These are phyloP conservation scores for Achlya hypogyna DNA, from an alignment of 352 stramenopile species.

Conservation along the genomic window DNA sequence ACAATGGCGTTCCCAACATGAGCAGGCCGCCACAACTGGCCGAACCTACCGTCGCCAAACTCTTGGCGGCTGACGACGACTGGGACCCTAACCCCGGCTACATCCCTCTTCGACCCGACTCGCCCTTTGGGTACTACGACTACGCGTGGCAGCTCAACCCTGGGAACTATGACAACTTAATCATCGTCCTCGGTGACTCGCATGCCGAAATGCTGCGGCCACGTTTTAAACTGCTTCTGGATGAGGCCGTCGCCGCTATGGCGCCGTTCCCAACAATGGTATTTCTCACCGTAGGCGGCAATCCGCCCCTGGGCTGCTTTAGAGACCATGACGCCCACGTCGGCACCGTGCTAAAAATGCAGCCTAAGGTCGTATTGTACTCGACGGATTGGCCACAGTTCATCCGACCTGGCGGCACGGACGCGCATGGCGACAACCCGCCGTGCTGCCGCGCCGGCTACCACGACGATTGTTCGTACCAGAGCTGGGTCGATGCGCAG, in stretches of 20 bases:
- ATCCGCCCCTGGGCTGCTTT: not conserved
- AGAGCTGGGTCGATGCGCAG: not conserved
- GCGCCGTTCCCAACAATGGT: not conserved
- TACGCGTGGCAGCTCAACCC: not conserved
- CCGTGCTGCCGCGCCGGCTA: slow-evolving; percentile 1
- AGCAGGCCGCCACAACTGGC: not conserved
- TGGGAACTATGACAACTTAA: not conserved
- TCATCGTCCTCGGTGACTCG: slow-evolving; percentile 15
- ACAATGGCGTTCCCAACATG: not conserved
- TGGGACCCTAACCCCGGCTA: not conserved
- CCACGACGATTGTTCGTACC: slow-evolving; percentile 14
- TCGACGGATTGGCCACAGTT: slow-evolving; percentile 11
- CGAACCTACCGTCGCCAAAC: not conserved
- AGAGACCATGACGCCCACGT: not conserved
- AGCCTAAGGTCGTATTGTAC: slow-evolving; percentile 11
- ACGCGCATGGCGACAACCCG: not conserved
- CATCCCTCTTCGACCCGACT: not conserved
- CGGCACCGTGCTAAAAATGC: not conserved
- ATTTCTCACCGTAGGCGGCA: not conserved
- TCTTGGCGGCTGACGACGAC: not conserved
- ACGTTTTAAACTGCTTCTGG: slow-evolving; percentile 10
- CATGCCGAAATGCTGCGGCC: slow-evolving; percentile 7
- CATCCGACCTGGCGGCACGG: not conserved
- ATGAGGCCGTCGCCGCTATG: not conserved
- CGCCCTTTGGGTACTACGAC: not conserved